Evolutionary conservation across 108 stramenopile species (phyloP), one percentile per base, ranked within the genome.

Genomic region (Fistulifera pelliculosa): DNA sequence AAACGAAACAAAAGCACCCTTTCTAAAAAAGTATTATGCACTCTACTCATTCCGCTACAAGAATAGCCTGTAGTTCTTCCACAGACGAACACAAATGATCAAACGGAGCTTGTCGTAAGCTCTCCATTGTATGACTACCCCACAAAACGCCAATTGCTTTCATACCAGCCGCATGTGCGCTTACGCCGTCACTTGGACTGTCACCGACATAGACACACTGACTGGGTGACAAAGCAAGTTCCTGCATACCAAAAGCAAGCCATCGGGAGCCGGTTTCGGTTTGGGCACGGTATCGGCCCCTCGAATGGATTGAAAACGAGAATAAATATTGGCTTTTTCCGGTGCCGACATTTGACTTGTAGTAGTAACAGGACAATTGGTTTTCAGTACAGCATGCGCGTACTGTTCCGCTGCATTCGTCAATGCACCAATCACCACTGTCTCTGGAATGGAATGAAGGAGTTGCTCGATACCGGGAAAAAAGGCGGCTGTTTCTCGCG

Each of bases 321-420:
- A 41, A 35, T 75, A 77, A 16, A 79, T 62, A 23, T 47, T 17
- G 45, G 35, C 1, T 26, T n/a, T n/a, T n/a, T n/a, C n/a, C n/a
- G 48, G 43, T 26, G 52, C 27, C 8, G 61, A 61, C 17, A 67
- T 60, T 16, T 12, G 22, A 51, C 21, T 24, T 21, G 25, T n/a
- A n/a, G n/a, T n/a, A n/a, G n/a, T 47, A 35, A 8, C 25, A 27
- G 27, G 14, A 16, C 26, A 52, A 49, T 90, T 90, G 50, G 56
- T 74, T 56, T 70, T 76, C 56, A 90, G 57, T 5, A 87, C 89
- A 8, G 89, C 85, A 72, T 87, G 81, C 2, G 84, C 89, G 57
- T 90, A 90, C 19, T 69, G 76, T 8, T 83, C 84, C 50, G 81
- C 83, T 19, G 89, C 89, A 64, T 90, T 90, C 41, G 89, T 90